Conservation (phyloP, 2,329 filamentous ascomycete species). For the Fusarium nanum region DNA sequence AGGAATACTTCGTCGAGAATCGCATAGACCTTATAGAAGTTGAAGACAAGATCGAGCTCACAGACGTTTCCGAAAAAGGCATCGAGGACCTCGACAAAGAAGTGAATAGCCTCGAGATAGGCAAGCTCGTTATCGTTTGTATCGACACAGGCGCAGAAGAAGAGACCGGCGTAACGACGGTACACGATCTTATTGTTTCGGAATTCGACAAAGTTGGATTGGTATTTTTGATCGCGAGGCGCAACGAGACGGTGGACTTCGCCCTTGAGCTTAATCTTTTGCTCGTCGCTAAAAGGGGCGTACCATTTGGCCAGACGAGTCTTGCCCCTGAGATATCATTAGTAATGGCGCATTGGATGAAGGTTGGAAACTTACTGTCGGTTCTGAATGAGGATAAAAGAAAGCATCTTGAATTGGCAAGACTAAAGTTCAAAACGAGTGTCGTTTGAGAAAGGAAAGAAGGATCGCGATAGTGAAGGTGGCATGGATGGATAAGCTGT, state of each 20-base stretch:
- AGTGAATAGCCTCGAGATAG: slow-evolving; percentile 97
- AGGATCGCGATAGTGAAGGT: slow-evolving; percentile 27
- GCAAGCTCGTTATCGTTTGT: slow-evolving; percentile 99
- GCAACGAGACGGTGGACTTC: slow-evolving; percentile 98
- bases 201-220: slow-evolving; percentile 99
- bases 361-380: slow-evolving; percentile 71
- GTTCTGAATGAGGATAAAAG: slow-evolving; percentile 91
- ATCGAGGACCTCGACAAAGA: slow-evolving; percentile 98
- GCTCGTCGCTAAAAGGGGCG: slow-evolving; percentile 96
- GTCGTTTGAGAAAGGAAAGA: slow-evolving; percentile 15
- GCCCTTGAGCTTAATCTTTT: slow-evolving; percentile 99
- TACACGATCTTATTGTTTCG: slow-evolving; percentile 97
- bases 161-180: slow-evolving; percentile 94
- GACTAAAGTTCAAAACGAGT: slow-evolving; percentile 5
- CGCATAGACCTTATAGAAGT: slow-evolving; percentile 91
- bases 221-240: slow-evolving; percentile 98
- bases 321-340: slow-evolving; percentile 77
- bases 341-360: not conserved
- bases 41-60: slow-evolving; percentile 91
- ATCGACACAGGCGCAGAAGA: slow-evolving; percentile 99
- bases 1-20: slow-evolving; percentile 98
- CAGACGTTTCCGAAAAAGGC: slow-evolving; percentile 99
- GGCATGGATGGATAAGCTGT: slow-evolving; percentile 38
- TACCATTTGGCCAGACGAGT: slow-evolving; percentile 99
- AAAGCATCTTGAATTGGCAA: slow-evolving; percentile 66